These are phyloP conservation scores for Juglanconis oblonga DNA, from an alignment of 2,329 filamentous ascomycete species.

Conservation along the genomic window DNA sequence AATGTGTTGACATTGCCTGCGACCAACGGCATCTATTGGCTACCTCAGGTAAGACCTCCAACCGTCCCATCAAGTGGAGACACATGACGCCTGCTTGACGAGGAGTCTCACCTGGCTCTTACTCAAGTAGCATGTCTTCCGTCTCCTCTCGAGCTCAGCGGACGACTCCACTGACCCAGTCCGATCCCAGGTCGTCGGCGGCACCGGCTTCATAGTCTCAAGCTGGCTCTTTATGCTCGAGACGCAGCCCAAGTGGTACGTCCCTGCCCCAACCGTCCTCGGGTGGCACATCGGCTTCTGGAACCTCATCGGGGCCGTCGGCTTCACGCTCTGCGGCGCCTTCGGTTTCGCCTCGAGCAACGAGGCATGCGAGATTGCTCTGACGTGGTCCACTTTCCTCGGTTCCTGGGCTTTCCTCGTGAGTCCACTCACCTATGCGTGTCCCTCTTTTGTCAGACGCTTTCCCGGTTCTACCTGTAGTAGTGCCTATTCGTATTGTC, in stretches of 20 bases:
- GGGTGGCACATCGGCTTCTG: conserved; percentile 68
- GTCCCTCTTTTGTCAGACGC: too few species aligned
- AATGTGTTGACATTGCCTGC: conserved; percentile 42
- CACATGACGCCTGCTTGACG: conserved; percentile 27
- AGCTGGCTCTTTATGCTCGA: conserved; percentile 62
- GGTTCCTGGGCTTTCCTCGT: conserved; percentile 49
- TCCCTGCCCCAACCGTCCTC: conserved; percentile 51
- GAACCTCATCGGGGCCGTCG: conserved; percentile 62
- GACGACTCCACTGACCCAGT: neutral
- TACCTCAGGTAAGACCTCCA: conserved; percentile 47
- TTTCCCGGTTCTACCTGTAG: neutral
- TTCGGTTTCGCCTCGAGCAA: conserved; percentile 46
- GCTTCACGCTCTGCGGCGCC: conserved; percentile 61
- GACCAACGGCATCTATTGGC: conserved; percentile 58
- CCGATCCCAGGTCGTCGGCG: conserved; percentile 58
- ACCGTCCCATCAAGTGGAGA: neutral
- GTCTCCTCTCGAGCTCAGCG: too few species aligned
- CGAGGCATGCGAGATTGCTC: conserved; percentile 42
- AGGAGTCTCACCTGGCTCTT: neutral
- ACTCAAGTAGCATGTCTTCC: neutral
- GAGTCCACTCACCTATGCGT: conserved; percentile 4
- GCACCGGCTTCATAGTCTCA: conserved; percentile 58
- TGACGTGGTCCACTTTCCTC: conserved; percentile 46
- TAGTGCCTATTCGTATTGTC: neutral
- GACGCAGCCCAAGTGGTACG: conserved; percentile 62